Conservation (phyloP, 2,329 filamentous ascomycete genomes). For the Sordariomycetes sp. region DNA sequence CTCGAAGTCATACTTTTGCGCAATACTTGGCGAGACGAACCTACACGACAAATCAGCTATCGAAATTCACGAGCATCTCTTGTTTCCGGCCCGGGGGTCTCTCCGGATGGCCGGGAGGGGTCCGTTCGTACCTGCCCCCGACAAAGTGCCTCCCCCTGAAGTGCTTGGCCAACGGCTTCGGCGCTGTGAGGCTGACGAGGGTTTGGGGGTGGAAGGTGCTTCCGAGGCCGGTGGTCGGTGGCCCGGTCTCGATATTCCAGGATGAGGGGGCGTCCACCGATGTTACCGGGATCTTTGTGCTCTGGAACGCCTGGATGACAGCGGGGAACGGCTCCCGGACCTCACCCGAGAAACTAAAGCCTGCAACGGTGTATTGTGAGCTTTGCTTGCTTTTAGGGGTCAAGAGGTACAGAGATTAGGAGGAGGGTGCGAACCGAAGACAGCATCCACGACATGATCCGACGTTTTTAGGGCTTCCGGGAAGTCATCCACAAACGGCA, state of each 20-base stretch:
- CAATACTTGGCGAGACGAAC: conserved; percentile 69
- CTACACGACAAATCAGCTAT: conserved; percentile 25
- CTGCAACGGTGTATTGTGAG: conserved; percentile 23
- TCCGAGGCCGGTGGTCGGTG: conserved; percentile 66
- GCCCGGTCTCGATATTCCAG: conserved; percentile 86
- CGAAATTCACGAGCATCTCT: not conserved
- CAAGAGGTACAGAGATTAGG: not conserved
- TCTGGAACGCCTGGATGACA: conserved; percentile 68
- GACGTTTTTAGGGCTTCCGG: conserved; percentile 50
- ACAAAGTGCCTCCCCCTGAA: conserved; percentile 87
- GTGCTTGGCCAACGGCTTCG: conserved; percentile 77
- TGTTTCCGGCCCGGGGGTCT: not conserved
- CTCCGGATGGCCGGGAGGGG: not conserved
- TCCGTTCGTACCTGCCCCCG: conserved; percentile 58
- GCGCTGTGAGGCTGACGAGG: conserved; percentile 82
- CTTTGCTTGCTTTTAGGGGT: not conserved
- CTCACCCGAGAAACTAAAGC: conserved; percentile 86
- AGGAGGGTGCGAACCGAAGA: conserved; percentile 60
- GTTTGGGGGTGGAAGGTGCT: conserved; percentile 70
- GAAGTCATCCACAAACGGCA: conserved; percentile 83
- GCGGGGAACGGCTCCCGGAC: conserved; percentile 84
- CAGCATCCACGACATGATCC: conserved; percentile 82
- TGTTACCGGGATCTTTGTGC: conserved; percentile 65
- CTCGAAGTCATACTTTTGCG: conserved; percentile 78
- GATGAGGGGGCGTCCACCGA: conserved; percentile 89